Base-by-base conservation (phyloP, 148 eudicot genomes). In the Polygonum aviculare region DNA sequence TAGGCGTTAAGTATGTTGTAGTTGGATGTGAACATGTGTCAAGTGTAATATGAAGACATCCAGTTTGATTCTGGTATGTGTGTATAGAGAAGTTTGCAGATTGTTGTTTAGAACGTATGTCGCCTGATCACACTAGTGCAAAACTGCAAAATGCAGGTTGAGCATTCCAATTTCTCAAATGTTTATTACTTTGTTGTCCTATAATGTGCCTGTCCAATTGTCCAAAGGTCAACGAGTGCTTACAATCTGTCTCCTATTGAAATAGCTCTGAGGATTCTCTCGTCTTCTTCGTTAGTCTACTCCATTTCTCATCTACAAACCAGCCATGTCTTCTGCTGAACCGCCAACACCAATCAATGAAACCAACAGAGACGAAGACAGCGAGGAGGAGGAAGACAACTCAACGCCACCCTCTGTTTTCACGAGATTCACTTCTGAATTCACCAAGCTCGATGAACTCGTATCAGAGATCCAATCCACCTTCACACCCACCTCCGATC, bases 11-110 rank as follows among this genome's bases (percentile, higher is more conserved):
- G 57, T n/a, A 51, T 16, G 57, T 51, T 51, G 19, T 51, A 19
- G 7, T 51, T 51, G 7, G 57, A 51, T 62, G 69, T 31, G 36
- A 62, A 62, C 69, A 7, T 62, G 69, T 62, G 14, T 10, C 31
- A 31, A 26, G 69, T 26, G 47, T 44, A 44, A 6, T 44, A 62
- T 22, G 18, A 31, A 26, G n/a, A 62, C 60, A 26, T 33, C 69
- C 39, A 62, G 69, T 62, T 26, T 62, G 69, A 62, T 62, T 62
- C 69, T 62, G 72, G 72, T 36, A 35, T 38, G 45, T 57, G 33
- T 38, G 16, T 67, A 67, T 15, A 67, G 44, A 16, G 72, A 67
- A 67, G 15, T 67, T 36, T 67, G 45, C 12, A 35, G 22, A 35
- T 67, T 67, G 45, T 36, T 36, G n/a, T 67, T 2, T 57, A 51